A percentile compares a stretch with the other conserved stretches of the same genome.
phyloP scores from a whole-genome alignment of 2,329 filamentous ascomycete genomes.

The Davidsoniella eucalypti region DNA sequence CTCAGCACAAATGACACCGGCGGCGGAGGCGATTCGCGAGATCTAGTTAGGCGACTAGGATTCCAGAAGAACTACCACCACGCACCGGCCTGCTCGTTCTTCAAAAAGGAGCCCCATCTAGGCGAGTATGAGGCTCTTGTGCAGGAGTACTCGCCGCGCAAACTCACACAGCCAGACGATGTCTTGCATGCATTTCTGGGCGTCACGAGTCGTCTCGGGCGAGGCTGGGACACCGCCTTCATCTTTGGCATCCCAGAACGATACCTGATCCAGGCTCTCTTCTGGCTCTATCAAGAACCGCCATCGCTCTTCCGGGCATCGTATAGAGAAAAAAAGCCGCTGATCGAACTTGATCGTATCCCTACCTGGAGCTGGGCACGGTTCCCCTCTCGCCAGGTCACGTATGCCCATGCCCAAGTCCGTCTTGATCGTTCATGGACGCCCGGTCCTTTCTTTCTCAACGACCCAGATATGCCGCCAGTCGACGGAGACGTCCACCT shows the following conservation, averaged over 20 bases:
- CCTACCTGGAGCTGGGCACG: not conserved
- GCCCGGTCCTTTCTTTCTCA: not conserved
- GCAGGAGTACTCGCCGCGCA: constrained; percentile 23
- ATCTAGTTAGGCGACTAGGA: not conserved
- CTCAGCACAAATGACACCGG: too few relatives aligned
- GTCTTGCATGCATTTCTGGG: constrained; percentile 12
- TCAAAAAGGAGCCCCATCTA: constrained; percentile 14
- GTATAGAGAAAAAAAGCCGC: too few relatives aligned
- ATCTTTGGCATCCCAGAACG: constrained; percentile 1
- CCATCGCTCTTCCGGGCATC: too few relatives aligned
- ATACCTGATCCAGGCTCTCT: constrained; percentile 5
- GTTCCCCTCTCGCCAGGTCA: not conserved
- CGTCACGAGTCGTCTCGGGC: not conserved
- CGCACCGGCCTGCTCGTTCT: not conserved
- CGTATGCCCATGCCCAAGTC: not conserved
- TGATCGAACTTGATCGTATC: not conserved
- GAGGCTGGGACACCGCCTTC: constrained; percentile 1
- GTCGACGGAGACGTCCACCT: not conserved
- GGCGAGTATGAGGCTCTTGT: constrained; percentile 25
- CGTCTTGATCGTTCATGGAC: not conserved
- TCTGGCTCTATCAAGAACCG: not conserved
- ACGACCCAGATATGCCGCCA: not conserved
- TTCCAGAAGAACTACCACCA: not conserved
- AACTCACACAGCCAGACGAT: constrained; percentile 9
- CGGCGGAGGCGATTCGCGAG: not conserved